Conservation (phyloP, 225 moss, liverwort and hornwort species). For the Pseudisothecium myosuroides region DNA sequence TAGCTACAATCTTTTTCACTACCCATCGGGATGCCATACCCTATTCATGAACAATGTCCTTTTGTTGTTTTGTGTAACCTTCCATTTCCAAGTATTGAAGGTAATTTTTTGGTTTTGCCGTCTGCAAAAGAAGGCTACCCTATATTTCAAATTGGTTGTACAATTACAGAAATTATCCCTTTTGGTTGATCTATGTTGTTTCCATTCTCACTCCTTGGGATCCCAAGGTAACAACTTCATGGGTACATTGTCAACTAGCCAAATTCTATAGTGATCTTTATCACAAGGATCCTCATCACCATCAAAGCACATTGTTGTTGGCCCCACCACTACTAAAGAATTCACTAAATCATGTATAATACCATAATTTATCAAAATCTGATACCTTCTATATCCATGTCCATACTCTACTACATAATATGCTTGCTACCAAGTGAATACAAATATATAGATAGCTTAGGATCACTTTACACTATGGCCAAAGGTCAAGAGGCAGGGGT, state of each 20-base stretch:
- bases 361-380: neutral
- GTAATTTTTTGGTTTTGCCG: neutral
- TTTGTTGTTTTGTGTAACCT: neutral
- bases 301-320: neutral
- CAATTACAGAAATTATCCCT: neutral
- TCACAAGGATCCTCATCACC: neutral
- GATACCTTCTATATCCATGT: too few relatives aligned
- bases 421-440: neutral
- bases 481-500: too few relatives aligned
- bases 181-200: neutral
- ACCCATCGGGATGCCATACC: neutral
- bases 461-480: too few relatives aligned
- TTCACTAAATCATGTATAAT: neutral
- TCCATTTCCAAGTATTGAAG: neutral
- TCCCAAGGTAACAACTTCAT: neutral
- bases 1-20: rapidly evolving
- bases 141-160: neutral
- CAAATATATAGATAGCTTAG: neutral
- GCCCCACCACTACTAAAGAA: neutral
- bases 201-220: neutral
- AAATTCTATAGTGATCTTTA: neutral
- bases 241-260: neutral
- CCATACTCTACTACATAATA: neutral
- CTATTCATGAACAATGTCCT: neutral
- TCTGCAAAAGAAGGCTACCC: neutral